Base-by-base conservation (phyloP, 2,329 filamentous ascomycete genomes). In the Aspergillus sp. region DNA sequence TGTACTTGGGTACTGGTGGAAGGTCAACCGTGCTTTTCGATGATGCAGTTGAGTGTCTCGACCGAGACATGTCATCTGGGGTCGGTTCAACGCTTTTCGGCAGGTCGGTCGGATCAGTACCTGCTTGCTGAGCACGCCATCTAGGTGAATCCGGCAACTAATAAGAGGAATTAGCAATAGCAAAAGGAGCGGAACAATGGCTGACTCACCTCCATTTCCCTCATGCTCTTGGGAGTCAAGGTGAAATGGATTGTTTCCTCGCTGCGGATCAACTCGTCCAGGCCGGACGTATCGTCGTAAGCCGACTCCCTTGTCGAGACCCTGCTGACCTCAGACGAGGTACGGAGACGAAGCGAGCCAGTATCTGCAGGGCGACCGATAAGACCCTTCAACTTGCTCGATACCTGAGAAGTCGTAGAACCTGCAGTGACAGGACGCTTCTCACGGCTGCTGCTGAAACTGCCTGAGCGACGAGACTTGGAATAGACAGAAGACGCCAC, bases 191-290 rank as follows among this genome's bases (percentile, higher is more conserved):
- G 27, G 32, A 19, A 57, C 8, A 6, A 42, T 25, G 15, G 11
- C 50, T 25, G 23, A 80, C 85, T 78, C 78, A 90, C 89, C 74
- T 91, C 87, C 68, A 90, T 87, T 65, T 90, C 85, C 62, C 90
- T 88, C 84, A 94, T 91, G 66, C 84, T 90, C 70, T 90, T 87
- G 0, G 91, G 90, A 0, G 91, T 95, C 27, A 94, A 81, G 1
- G 91, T 94, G 73, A 90, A 94, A 68, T 91, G 90, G 47, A 94
- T 88, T 1, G 91, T 94, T 71, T 92, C 86, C 67, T 92, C 89
- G 73, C 90, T 92, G 59, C 90, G 86, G 63, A 95, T 93, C 54
- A 94, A 81, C 67, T 92, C 84, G 70, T 95, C 91, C 69, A 95
- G 89, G 67, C 90, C 86, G 8, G 86, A 84, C 52, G 88, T 85